Base-by-base conservation (phyloP, 257 asterid species). In the Leptodermis oblonga region DNA sequence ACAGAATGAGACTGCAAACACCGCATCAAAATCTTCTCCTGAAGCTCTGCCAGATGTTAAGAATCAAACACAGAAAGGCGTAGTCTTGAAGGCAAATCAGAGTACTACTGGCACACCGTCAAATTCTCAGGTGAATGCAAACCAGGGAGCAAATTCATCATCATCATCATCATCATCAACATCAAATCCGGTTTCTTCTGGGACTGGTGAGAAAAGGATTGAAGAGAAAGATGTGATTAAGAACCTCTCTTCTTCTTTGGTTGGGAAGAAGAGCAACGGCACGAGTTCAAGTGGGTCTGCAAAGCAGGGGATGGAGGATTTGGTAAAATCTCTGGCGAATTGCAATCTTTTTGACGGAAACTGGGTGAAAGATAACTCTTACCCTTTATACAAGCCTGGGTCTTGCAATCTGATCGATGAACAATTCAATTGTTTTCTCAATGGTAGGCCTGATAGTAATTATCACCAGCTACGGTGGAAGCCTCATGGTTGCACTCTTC, bases 371-470 rank as follows among this genome's bases (percentile, higher is more conserved):
- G 97, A 93, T 73, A 87, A 88, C 0, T 83, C 97, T 8, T 93
- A 93, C 36, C 97, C 95, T 7, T 67, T 93, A 73, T 93, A 93
- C 76, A 76, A 85, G 54, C 96, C 97, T 14, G 93, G 91, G 83
- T 93, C 99, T 62, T 93, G 99, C 75, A 82, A 96, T 42, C 75
- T 93, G 69, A 87, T 93, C n/a, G 99, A 93, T 75, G 96, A 93
- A 67, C 99, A 93, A 71, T 91, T 90, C 77, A 87, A 86, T 73
- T 93, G 99, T 72, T 81, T 87, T 68, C 55, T 75, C 53, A 93
- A 93, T 65, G 96, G 96, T 15, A 86, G 99, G 72, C 95, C 87
- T 69, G 99, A 93, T 73, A 70, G 42, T 65, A 85, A 77, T 69
- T 89, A 87, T 71, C 74, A 79, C 36, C 80, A 85, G 54, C 77